phyloP scores from a whole-genome alignment of 768 basidiomycete genomes.

The Lyophyllum decastes region DNA sequence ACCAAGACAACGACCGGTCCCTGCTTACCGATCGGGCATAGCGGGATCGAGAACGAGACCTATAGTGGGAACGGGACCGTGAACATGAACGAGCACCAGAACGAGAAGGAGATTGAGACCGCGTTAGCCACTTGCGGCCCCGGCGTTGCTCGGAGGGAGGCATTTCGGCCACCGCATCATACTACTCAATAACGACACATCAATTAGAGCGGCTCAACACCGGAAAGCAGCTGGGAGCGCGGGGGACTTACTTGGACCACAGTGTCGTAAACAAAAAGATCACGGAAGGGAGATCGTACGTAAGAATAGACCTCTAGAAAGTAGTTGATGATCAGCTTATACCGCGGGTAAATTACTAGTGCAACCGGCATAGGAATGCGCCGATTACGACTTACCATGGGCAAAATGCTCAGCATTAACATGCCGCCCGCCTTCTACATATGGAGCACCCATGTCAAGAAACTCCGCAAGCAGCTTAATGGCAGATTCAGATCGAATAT shows the following conservation, averaged over 20 bases:
- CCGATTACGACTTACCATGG: conserved; percentile 61
- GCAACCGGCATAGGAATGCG: neutral
- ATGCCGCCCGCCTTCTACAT: conserved; percentile 55
- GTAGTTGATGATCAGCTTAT: neutral
- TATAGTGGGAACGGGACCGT: conserved; percentile 23
- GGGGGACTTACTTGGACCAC: conserved; percentile 66
- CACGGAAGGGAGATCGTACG: conserved; percentile 85
- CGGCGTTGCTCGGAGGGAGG: conserved; percentile 34
- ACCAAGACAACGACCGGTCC: conserved; percentile 33
- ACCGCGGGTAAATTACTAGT: neutral
- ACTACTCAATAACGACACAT: conserved; percentile 39
- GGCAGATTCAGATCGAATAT: conserved; percentile 88
- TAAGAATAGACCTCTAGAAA: conserved; percentile 82
- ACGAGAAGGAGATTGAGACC: conserved; percentile 24
- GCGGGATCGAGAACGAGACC: conserved; percentile 28
- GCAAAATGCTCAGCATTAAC: conserved; percentile 91
- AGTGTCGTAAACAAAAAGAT: conserved; percentile 80
- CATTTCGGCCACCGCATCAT: conserved; percentile 51
- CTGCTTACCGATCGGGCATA: neutral
- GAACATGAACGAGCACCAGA: conserved; percentile 13
- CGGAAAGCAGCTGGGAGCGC: neutral
- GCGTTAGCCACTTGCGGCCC: conserved; percentile 29
- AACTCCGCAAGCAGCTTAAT: conserved; percentile 86
- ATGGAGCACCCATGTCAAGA: conserved; percentile 73
- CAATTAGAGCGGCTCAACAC: conserved; percentile 7